These are phyloP conservation scores for Camelina laxa DNA, from an alignment of 345 rosid genomes.

Conservation along the genomic window DNA sequence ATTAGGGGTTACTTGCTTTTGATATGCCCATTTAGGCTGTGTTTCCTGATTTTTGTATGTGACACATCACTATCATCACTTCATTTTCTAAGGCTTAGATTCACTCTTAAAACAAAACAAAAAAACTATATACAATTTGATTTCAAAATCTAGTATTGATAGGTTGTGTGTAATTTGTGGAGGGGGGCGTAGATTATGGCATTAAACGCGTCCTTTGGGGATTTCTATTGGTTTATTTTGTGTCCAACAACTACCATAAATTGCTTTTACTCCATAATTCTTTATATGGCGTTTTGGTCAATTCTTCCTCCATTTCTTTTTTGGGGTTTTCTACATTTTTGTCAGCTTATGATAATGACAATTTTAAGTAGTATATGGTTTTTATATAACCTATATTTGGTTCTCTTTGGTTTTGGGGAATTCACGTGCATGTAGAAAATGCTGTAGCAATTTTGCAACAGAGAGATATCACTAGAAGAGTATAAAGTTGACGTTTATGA, in stretches of 20 bases:
- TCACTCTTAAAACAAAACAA: neutral
- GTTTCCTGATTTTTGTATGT: conserved; percentile 26
- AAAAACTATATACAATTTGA: neutral
- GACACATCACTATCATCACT: conserved; percentile 31
- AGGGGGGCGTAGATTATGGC: conserved; percentile 17
- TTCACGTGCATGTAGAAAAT: neutral
- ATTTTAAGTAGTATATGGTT: neutral
- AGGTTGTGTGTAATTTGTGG: neutral
- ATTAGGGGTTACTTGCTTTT: conserved; percentile 20
- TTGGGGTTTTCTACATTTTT: neutral
- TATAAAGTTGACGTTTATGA: neutral
- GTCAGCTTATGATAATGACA: neutral
- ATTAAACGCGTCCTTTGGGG: conserved; percentile 8
- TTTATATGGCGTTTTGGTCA: conserved; percentile 8
- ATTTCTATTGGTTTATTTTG: conserved; percentile 3
- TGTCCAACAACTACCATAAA: conserved; percentile 10
- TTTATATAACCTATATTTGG: neutral
- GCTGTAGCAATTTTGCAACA: neutral
- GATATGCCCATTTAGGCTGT: conserved; percentile 24
- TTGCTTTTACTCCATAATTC: neutral
- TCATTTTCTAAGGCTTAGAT: conserved; percentile 27
- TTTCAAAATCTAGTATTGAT: neutral
- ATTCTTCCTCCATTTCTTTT: neutral
- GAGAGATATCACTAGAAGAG: neutral
- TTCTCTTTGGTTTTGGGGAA: neutral